Conservation (phyloP, 1,284 basidiomycete genomes). For the Cryptococcus sp. region DNA sequence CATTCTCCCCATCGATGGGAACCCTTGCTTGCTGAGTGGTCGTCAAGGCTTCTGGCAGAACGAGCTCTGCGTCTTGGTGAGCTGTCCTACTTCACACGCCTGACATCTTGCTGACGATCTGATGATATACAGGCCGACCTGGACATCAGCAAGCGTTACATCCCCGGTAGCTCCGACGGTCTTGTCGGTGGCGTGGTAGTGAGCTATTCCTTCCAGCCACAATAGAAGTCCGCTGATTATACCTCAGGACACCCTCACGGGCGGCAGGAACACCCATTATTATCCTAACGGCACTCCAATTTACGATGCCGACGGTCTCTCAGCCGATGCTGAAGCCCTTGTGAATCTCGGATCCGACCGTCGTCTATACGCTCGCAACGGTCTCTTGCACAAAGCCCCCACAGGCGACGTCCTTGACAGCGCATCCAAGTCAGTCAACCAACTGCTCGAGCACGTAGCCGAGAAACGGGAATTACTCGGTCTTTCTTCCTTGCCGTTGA, state of each 20-base stretch:
- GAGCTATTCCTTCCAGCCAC: not conserved
- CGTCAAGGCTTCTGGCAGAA: slow-evolving; percentile 9
- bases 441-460: slow-evolving; percentile 13
- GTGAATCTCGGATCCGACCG: not conserved
- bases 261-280: slow-evolving; percentile 7
- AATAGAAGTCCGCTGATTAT: not conserved
- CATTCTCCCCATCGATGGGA: not conserved
- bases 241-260: slow-evolving; percentile 14
- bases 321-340: slow-evolving; percentile 6
- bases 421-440: slow-evolving; percentile 5
- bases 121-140: slow-evolving; percentile 6
- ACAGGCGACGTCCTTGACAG: slow-evolving; percentile 10
- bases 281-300: slow-evolving; percentile 6
- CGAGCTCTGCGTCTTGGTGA: slow-evolving; percentile 17
- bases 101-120: not conserved
- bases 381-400: slow-evolving; percentile 14
- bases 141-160: slow-evolving; percentile 7
- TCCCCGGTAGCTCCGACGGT: slow-evolving; percentile 1
- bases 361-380: slow-evolving; percentile 13
- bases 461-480: slow-evolving; percentile 12
- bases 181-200: slow-evolving; percentile 13
- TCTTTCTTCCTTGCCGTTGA: not conserved
- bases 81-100: not conserved
- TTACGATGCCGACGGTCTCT: slow-evolving; percentile 1
- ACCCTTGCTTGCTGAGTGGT: slow-evolving; percentile 18